Evolutionary conservation across 1,284 basidiomycete genomes (phyloP), one percentile per base, ranked within the genome.

Genomic region (Neolentinus lepideus): DNA sequence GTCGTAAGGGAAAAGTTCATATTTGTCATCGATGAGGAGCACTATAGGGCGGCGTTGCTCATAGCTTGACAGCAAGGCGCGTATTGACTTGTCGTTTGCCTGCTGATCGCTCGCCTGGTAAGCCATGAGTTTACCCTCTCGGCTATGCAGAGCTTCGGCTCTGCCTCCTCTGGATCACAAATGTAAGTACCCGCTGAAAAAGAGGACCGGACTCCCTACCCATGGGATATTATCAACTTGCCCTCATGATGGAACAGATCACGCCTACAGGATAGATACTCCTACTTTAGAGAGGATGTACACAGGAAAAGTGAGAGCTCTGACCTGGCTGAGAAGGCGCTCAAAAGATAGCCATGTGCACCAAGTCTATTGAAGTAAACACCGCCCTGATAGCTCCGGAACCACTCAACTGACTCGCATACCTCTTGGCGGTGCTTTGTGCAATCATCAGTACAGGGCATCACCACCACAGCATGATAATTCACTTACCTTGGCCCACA

Each of bases 361-460:
- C 79, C 68, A 56, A 81, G 78, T n/a, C 81, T 73, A 27, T 69
- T 67, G 55, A 75, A 80, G 66, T 91, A 91, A 2, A 91, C 88
- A 3, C 88, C 88, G 11, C 87, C 73, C 67, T 91, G 89, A 63
- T 88, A 90, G 60, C 78, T 81, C 43, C 85, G 77, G 67, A 91
- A 91, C 77, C 81, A 85, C 21, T 83, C 79, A 48, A 85, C 80
- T 1, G 83, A 77, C 66, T 91, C 88, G 69, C 89, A 90, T 1
- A 91, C 75, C 68, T 91, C 88, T 70, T 90, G 88, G 46, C 88
- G 80, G 24, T 87, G 85, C 89, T 91, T 8, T 16, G 19, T 6
- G n/a, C 6, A 9, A 43, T 16, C 14, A 12, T 50, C 10, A 50
- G 27, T 24, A 16, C 12, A 22, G 24, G 4, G 6, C 45, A 8